These are phyloP conservation scores for Plenodomus biglobosus DNA, from an alignment of 2,329 filamentous ascomycete species.

Conservation along the genomic window DNA sequence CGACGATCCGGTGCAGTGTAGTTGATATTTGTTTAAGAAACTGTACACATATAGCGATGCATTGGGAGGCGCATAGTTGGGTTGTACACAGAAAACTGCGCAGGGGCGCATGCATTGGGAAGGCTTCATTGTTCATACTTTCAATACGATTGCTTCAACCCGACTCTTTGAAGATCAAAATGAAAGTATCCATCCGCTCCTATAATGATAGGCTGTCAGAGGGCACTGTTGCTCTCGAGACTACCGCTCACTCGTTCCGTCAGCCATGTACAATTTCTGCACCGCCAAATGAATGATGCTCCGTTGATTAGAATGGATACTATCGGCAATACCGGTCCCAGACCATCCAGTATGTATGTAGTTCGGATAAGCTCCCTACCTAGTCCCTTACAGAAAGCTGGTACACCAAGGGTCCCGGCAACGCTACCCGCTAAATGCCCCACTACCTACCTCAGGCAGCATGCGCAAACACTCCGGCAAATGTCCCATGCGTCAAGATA, in stretches of 20 bases:
- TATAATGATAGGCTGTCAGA: too few species aligned
- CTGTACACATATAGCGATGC: conserved; percentile 21
- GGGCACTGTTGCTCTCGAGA: too few species aligned
- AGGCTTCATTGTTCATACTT: not conserved
- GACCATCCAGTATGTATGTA: not conserved
- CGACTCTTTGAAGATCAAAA: too few species aligned
- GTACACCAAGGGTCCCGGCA: conserved; percentile 12
- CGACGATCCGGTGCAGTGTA: conserved; percentile 27
- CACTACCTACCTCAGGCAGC: conserved; percentile 12
- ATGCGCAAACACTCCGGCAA: not conserved
- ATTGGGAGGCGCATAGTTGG: conserved; percentile 20
- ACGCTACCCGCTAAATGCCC: conserved; percentile 11
- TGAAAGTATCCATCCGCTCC: too few species aligned
- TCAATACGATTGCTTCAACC: not conserved
- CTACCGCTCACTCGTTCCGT: too few species aligned
- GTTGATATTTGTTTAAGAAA: conserved; percentile 28
- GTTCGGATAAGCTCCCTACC: conserved; percentile 28
- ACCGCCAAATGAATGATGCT: too few species aligned
- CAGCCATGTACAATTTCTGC: too few species aligned
- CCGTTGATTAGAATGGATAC: too few species aligned
- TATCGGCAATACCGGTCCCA: not conserved
- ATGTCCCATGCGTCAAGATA: not conserved
- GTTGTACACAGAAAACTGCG: not conserved
- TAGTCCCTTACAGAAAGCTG: conserved; percentile 2
- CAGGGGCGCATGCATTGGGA: conserved; percentile 4